These are phyloP conservation scores for Pseudocercospora musae DNA, from an alignment of 2,329 filamentous ascomycete species.

Conservation along the genomic window DNA sequence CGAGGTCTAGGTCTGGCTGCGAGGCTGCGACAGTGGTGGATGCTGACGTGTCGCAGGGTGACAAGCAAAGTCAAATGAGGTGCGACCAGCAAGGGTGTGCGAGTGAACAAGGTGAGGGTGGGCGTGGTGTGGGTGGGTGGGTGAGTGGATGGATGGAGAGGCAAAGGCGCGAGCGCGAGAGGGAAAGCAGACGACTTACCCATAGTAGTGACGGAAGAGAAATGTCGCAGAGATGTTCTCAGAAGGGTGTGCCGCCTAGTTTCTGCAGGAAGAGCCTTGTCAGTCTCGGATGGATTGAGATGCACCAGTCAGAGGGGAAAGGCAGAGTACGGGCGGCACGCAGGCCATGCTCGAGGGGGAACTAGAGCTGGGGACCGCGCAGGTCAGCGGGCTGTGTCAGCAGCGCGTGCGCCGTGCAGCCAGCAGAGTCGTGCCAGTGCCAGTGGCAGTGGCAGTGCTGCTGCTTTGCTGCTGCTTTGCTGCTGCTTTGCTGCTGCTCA, in stretches of 20 bases:
- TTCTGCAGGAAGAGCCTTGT: slow-evolving; percentile 3
- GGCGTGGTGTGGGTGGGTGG: background rate
- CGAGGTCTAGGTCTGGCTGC: background rate
- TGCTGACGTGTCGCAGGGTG: slow-evolving; percentile 6
- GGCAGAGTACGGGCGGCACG: background rate
- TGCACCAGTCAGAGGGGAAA: background rate
- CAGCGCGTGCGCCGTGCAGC: background rate
- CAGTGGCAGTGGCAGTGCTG: too few species aligned
- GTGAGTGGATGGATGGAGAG: slow-evolving; percentile 7
- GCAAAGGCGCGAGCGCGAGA: background rate
- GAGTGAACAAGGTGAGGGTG: background rate
- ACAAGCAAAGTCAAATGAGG: slow-evolving; percentile 6
- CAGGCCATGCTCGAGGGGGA: background rate
- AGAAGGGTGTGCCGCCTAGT: slow-evolving; percentile 1
- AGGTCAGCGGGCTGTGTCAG: background rate
- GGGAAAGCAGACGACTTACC: slow-evolving; percentile 12
- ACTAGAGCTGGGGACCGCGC: background rate
- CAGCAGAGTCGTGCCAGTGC: background rate
- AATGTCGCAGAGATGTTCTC: background rate
- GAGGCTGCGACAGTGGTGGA: background rate
- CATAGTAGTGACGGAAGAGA: slow-evolving; percentile 8
- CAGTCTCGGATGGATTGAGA: background rate
- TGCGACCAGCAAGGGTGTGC: background rate
- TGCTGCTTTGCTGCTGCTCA: too few species aligned
- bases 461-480: background rate